A percentile compares a stretch with the other conserved stretches of the same genome.
These are phyloP conservation scores for Kodamaea ohmeri DNA, from an alignment of 1,139 yeast genomes.

Conservation along the genomic window DNA sequence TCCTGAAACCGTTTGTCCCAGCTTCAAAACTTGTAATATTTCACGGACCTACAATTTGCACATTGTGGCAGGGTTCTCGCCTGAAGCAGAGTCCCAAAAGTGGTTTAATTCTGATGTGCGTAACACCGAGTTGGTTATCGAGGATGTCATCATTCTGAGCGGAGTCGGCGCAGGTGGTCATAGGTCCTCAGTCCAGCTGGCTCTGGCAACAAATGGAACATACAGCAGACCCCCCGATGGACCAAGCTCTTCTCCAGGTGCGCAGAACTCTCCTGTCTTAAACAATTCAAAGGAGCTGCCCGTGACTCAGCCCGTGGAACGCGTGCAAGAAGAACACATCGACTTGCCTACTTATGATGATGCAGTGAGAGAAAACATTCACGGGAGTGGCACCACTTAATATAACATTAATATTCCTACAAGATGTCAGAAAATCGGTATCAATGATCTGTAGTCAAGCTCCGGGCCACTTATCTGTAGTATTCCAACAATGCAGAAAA, in stretches of 20 bases:
- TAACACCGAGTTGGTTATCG: conserved; percentile 22
- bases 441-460: too few species aligned
- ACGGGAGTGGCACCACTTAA: neutral
- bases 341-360: conserved; percentile 10
- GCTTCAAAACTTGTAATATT: conserved; percentile 58
- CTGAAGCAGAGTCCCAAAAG: too few species aligned
- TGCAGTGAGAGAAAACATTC: conserved; percentile 8
- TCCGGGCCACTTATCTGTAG: too few species aligned
- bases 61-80: conserved; percentile 46
- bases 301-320: neutral
- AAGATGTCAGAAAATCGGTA: too few species aligned
- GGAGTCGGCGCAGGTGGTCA: conserved; percentile 41
- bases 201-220: too few species aligned
- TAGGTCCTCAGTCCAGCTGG: too few species aligned
- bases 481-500: too few species aligned
- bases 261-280: neutral
- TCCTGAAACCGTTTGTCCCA: conserved; percentile 52
- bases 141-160: conserved; percentile 39
- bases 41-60: conserved; percentile 45
- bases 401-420: too few species aligned
- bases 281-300: conserved; percentile 2
- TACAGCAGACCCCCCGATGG: too few species aligned
- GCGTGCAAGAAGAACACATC: conserved; percentile 19
- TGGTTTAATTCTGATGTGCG: conserved; percentile 16
- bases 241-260: neutral